These are phyloP conservation scores for Climacium dendroides DNA, from an alignment of 225 moss, liverwort and hornwort species.

Conservation along the genomic window DNA sequence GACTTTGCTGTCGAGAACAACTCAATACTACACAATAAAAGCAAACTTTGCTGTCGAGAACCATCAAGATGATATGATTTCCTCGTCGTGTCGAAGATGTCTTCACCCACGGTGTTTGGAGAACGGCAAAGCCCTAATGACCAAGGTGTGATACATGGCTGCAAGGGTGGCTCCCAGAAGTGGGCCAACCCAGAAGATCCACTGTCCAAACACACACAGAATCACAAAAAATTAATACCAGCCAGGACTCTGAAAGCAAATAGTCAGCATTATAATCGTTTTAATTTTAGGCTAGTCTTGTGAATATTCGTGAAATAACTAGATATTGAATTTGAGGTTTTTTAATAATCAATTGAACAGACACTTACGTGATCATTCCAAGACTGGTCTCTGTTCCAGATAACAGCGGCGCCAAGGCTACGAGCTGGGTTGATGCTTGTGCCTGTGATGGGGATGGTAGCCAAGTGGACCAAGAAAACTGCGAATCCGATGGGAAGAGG, in stretches of 20 bases:
- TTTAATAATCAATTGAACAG: neutral
- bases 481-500: constrained; percentile 49
- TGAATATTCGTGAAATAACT: neutral
- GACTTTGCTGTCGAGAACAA: neutral
- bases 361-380: constrained; percentile 33
- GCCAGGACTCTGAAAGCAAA: neutral
- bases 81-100: neutral
- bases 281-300: neutral
- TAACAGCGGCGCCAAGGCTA: constrained; percentile 27
- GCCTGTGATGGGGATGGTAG: constrained; percentile 41
- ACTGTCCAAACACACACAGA: constrained; percentile 10
- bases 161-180: constrained; percentile 34
- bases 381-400: constrained; percentile 15
- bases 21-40: neutral
- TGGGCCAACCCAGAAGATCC: constrained; percentile 53
- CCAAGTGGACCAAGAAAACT: constrained; percentile 34
- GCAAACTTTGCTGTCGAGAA: neutral
- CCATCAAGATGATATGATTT: neutral
- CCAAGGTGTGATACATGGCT: constrained; percentile 38
- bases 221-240: neutral
- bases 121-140: constrained; percentile 42
- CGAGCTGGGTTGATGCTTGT: constrained; percentile 50
- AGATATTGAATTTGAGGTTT: neutral
- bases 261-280: neutral
- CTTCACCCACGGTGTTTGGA: constrained; percentile 14